Evolutionary conservation across 169 alveolate species (phyloP), one percentile per base, ranked within the genome.

Genomic region (Plasmodium falciparum): DNA sequence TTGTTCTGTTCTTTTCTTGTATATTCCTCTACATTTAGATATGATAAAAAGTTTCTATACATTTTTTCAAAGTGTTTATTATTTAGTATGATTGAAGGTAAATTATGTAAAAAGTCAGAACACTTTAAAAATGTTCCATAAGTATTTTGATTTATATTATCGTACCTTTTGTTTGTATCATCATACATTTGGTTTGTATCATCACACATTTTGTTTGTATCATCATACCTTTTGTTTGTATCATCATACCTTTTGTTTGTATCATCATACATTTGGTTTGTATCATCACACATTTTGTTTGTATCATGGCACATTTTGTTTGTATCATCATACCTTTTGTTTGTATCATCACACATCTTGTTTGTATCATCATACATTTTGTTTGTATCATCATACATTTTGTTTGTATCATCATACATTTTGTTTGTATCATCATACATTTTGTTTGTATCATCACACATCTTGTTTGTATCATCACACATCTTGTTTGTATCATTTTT

Each of bases 1-100:
- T 58, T 43, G 24, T 56, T 70, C 69, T 70, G 69, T 15, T 83
- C 74, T 70, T 83, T 50, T 33, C 39, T 83, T 39, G 56, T 83
- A 43, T 43, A 9, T 47, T 71, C 74, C 71, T 70, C 88, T 62
- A 39, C 9, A 24, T 69, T 61, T 58, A 39, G 15, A 26, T 2
- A 61, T 26, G 24, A 26, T 29, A 58, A 22, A 17, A 86, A 65
- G 15, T 61, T 65, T 33, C 26, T 69, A 24, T 67, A 83, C 8
- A 52, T 17, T 20, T 45, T 59, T 22, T 47, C 49, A 45, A 88
- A 67, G 0, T 13, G 12, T 15, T 12, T 12, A 71, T 88, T 65
- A 9, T 33, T 52, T 12, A 13, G 20, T 15, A n/a, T 49, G 26
- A 66, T 26, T n/a, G 20, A 5, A 17, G 15, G 5, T 13, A 78